Conservation (phyloP, 495 filamentous ascomycete species). For the Podospora pseudopauciseta region DNA sequence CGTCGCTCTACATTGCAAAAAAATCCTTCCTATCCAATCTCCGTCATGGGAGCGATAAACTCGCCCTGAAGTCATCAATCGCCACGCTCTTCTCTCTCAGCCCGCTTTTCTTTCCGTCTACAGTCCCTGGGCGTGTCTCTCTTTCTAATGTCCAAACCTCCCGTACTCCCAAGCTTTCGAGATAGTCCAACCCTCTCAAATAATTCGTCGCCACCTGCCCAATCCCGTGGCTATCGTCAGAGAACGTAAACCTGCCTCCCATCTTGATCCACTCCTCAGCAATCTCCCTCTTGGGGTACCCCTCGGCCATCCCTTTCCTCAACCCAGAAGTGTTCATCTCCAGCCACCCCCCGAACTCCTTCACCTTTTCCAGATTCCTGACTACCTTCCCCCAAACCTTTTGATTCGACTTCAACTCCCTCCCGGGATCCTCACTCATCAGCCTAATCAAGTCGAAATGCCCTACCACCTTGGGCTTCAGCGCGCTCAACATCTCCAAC, state of each 20-base stretch:
- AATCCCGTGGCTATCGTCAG: slow-evolving; percentile 86
- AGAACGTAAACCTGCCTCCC: slow-evolving; percentile 80
- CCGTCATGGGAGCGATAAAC: slow-evolving; percentile 22
- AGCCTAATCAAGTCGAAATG: slow-evolving; percentile 92
- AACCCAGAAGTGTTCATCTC: slow-evolving; percentile 85
- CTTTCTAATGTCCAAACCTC: slow-evolving; percentile 49
- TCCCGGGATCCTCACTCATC: slow-evolving; percentile 63
- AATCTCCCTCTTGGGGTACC: slow-evolving; percentile 79
- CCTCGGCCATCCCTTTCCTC: slow-evolving; percentile 84
- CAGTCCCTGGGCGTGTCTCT: slow-evolving; percentile 14
- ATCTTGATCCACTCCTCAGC: slow-evolving; percentile 57
- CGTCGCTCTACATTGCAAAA: neutral
- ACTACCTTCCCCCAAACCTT: slow-evolving; percentile 67
- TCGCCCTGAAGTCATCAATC: slow-evolving; percentile 32
- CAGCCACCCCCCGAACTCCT: slow-evolving; percentile 70
- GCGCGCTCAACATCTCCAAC: slow-evolving; percentile 67
- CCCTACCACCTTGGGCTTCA: slow-evolving; percentile 77
- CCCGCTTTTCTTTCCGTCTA: slow-evolving; percentile 21
- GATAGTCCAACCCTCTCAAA: slow-evolving; percentile 51
- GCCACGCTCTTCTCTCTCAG: slow-evolving; percentile 35
- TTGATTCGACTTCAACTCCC: slow-evolving; percentile 50
- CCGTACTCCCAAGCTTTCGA: slow-evolving; percentile 45
- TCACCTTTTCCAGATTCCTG: slow-evolving; percentile 70
- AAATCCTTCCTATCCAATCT: too few relatives aligned
- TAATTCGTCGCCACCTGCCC: slow-evolving; percentile 68